Percentiles rank a stretch among this genome's conserved stretches.
phyloP scores from a whole-genome alignment of 2,329 filamentous ascomycete species.

The Knoxdaviesia proteae region DNA sequence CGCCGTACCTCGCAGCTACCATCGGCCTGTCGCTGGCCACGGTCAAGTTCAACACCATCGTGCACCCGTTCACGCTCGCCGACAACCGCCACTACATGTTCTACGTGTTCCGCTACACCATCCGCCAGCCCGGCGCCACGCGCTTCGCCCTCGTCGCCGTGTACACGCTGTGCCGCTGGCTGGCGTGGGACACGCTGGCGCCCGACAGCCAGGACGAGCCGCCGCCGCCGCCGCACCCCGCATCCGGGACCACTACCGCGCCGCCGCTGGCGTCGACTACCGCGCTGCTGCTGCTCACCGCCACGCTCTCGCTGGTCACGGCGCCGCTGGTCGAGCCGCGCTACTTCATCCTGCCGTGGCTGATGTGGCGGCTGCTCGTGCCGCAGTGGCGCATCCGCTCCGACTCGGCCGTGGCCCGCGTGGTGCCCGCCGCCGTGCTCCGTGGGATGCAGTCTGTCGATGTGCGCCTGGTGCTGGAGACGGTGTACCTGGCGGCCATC shows the following conservation, averaged over 20 bases:
- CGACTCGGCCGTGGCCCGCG: not conserved
- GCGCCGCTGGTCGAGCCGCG: slow-evolving; percentile 86
- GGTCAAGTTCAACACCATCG: slow-evolving; percentile 70
- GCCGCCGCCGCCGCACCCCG: not conserved
- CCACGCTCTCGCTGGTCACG: slow-evolving; percentile 59
- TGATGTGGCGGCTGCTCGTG: slow-evolving; percentile 72
- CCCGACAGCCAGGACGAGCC: not conserved
- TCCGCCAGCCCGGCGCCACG: slow-evolving; percentile 41
- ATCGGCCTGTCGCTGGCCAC: slow-evolving; percentile 18
- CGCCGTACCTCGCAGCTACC: slow-evolving; percentile 15
- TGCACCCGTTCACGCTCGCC: slow-evolving; percentile 88
- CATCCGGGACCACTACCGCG: not conserved
- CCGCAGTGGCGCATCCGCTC: slow-evolving; percentile 23
- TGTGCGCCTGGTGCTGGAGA: slow-evolving; percentile 36
- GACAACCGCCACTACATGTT: slow-evolving; percentile 97
- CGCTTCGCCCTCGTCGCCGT: slow-evolving; percentile 47
- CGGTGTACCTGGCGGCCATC: slow-evolving; percentile 44
- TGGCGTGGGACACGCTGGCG: slow-evolving; percentile 42
- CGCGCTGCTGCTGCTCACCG: slow-evolving; percentile 43
- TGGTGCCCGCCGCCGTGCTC: slow-evolving; percentile 1
- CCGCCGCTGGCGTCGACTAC: slow-evolving; percentile 21
- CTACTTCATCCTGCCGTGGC: slow-evolving; percentile 91
- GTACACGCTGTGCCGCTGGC: slow-evolving; percentile 52
- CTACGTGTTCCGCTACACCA: slow-evolving; percentile 74
- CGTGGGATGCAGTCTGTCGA: slow-evolving; percentile 11